Evolutionary conservation across 2,329 filamentous ascomycete genomes (phyloP).

Genomic region (Diaporthe batatas): DNA sequence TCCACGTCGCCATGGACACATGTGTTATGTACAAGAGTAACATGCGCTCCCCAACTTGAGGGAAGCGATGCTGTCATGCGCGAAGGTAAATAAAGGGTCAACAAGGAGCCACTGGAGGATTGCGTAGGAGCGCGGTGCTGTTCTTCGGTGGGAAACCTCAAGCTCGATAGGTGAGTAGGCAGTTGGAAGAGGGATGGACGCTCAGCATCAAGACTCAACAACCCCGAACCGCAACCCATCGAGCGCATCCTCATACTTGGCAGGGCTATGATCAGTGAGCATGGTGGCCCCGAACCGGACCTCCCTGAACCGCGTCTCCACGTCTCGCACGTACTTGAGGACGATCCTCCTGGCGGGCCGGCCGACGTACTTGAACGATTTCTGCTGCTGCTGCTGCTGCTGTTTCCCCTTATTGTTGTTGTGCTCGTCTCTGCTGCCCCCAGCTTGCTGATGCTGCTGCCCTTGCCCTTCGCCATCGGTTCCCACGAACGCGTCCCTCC

Average conservation of each 20-base stretch:
- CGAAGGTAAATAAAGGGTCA: neutral
- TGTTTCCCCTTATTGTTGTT: slow-evolving; percentile 34
- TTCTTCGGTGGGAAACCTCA: neutral
- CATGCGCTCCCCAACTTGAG: neutral
- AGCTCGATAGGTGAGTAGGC: neutral
- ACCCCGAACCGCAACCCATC: slow-evolving; percentile 69
- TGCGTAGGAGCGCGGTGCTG: neutral
- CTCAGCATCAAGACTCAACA: slow-evolving; percentile 47
- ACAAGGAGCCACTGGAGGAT: neutral
- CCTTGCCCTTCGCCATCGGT: slow-evolving; percentile 47
- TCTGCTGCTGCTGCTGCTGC: slow-evolving; percentile 21
- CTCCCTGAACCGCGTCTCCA: slow-evolving; percentile 78
- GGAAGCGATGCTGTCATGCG: neutral
- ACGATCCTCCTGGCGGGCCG: slow-evolving; percentile 77
- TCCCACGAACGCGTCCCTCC: slow-evolving; percentile 73
- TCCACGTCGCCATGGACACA: neutral
- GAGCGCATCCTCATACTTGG: slow-evolving; percentile 78
- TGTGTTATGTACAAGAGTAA: neutral
- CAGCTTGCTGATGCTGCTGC: neutral
- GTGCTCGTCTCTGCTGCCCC: slow-evolving; percentile 27
- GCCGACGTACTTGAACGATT: slow-evolving; percentile 58
- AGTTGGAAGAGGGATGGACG: too few species aligned
- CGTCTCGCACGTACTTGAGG: slow-evolving; percentile 78
- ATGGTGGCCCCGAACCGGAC: slow-evolving; percentile 79
- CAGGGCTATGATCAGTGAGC: slow-evolving; percentile 82